Evolutionary conservation across 768 basidiomycete species (phyloP), one percentile per base, ranked within the genome.

Genomic region (Kondoa subrosea): DNA sequence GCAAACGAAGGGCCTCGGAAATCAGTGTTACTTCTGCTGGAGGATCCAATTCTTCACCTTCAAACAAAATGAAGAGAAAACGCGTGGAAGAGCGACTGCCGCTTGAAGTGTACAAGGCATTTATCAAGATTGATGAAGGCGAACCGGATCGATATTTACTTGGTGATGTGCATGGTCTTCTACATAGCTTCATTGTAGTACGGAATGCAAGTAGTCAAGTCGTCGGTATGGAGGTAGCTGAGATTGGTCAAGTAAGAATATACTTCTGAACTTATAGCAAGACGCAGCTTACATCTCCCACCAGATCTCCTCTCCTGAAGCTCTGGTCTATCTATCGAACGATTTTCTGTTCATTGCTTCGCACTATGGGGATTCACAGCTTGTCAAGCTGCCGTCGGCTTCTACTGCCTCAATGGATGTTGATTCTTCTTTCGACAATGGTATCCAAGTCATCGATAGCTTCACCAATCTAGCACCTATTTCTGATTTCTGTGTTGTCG

Each of bases 381-480:
- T 92, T 12, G 72, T 91, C 1, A 80, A 82, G 64, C 82, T 93
- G 66, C 81, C 76, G 33, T 65, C 77, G 0, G 70, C 78, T 8
- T 82, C 85, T 0, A 70, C 78, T n/a, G 56, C 40, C 27, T 3
- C 59, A 17, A 71, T 70, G 69, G 64, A 65, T 21, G 59, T 67
- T 21, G 70, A 70, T 16, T 2, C 33, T 34, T 17, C n/a, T 8
- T 30, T 31, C 1, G 26, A 27, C 15, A 64, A 29, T 25, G 32
- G 14, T 0, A 86, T 92, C 4, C 79, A 81, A 26, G 81, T 87
- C 8, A 70, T 90, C 26, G 82, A 87, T 34, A 80, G 78, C 4
- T 87, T 81, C 76, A 83, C 82, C 69, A 91, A 90, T 72, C 81
- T 93, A 70, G 88, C 86, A 0, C 91, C 91, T 0, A 87, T 92